Percentiles rank a stretch among this genome's conserved stretches.
phyloP scores from a whole-genome alignment of 2,329 filamentous ascomycete genomes.

The Neoarthrinium moseri region DNA sequence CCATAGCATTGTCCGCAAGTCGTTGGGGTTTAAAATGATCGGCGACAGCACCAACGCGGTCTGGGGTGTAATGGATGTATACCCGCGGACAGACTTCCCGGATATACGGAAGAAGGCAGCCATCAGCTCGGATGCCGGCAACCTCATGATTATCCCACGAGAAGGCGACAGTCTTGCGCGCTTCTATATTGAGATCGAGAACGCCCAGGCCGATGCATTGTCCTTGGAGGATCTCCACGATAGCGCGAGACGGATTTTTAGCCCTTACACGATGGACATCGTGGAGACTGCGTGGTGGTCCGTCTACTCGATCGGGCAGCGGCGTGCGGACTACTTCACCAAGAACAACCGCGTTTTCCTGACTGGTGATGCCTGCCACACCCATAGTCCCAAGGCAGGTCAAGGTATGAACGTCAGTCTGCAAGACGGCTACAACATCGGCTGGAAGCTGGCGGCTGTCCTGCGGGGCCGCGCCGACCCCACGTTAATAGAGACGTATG shows the following conservation, averaged over 20 bases:
- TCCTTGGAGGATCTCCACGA: conserved; percentile 51
- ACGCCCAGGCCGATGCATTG: conserved; percentile 49
- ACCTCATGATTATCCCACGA: conserved; percentile 60
- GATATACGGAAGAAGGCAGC: conserved; percentile 59
- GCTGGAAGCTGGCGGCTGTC: conserved; percentile 56
- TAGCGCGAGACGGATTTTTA: conserved; percentile 50
- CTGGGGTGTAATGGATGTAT: conserved; percentile 46
- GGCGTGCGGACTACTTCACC: conserved; percentile 58
- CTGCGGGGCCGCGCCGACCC: conserved; percentile 41
- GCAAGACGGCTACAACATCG: conserved; percentile 63
- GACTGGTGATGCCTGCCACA: conserved; percentile 65
- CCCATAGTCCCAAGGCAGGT: conserved; percentile 65
- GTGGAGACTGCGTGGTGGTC: conserved; percentile 61
- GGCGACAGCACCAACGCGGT: conserved; percentile 31
- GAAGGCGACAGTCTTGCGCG: conserved; percentile 57
- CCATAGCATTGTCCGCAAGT: conserved; percentile 49
- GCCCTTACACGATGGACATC: conserved; percentile 53
- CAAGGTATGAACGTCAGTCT: conserved; percentile 62
- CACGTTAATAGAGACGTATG: conserved; percentile 50
- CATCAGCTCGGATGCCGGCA: conserved; percentile 54
- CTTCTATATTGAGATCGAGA: conserved; percentile 59
- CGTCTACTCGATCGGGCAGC: conserved; percentile 61
- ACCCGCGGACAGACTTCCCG: conserved; percentile 56
- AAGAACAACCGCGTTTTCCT: conserved; percentile 57
- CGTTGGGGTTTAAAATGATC: conserved; percentile 55